Percentiles rank a stretch among this genome's conserved stretches.
phyloP scores from a whole-genome alignment of 768 basidiomycete species.

The Strobilomyces dryophilus region DNA sequence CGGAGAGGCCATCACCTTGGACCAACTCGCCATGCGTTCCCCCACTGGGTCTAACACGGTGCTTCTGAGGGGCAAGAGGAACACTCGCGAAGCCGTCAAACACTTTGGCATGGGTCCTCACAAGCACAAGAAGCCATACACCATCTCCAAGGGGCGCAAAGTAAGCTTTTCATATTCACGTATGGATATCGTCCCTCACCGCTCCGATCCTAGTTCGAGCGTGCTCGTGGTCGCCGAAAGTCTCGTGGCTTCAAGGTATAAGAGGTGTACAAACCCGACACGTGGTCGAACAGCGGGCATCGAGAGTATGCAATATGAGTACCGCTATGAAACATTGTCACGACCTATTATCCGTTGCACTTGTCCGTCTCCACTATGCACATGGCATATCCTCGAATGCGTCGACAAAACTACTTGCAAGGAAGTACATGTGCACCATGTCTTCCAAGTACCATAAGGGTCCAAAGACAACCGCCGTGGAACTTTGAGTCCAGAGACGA shows the following conservation, averaged over 20 bases:
- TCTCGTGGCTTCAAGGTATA: constrained; percentile 96
- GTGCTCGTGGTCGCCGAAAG: constrained; percentile 97
- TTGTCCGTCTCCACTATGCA: constrained; percentile 26
- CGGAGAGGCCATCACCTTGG: constrained; percentile 91
- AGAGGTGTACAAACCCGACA: constrained; percentile 35
- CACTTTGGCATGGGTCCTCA: constrained; percentile 99
- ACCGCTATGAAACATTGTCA: constrained; percentile 20
- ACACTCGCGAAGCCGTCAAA: constrained; percentile 89
- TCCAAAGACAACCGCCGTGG: not conserved
- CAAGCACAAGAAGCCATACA: constrained; percentile 98
- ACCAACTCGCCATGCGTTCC: constrained; percentile 92
- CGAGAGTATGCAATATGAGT: constrained; percentile 34
- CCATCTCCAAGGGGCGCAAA: constrained; percentile 95
- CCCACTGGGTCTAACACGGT: constrained; percentile 96
- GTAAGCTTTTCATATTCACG: constrained; percentile 32
- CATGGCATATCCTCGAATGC: constrained; percentile 17
- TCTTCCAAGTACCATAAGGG: not conserved
- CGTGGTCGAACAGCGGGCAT: constrained; percentile 25
- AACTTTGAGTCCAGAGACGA: not conserved
- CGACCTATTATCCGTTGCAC: constrained; percentile 15
- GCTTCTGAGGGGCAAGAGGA: constrained; percentile 88
- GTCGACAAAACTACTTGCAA: not conserved
- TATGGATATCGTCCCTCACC: not conserved
- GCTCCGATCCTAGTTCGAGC: constrained; percentile 70
- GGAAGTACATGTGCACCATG: not conserved